Base-by-base conservation (phyloP, 2,329 filamentous ascomycete species). In the Blumeriella jaapii region DNA sequence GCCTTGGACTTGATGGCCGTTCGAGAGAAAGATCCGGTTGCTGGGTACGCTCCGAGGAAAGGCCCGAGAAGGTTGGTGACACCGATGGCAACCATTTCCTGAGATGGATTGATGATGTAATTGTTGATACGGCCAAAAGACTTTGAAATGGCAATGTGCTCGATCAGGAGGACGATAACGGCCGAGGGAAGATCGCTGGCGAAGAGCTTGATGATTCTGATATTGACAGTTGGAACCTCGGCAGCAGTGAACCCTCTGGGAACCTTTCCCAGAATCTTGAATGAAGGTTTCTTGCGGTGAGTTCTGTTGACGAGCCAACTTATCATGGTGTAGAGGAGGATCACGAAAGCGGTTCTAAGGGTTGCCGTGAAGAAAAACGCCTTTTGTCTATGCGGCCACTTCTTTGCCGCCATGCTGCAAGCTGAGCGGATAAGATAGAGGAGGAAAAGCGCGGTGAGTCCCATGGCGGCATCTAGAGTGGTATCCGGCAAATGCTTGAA, bases 1-100 rank as follows among this genome's bases (percentile, higher is more conserved):
- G 91, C 87, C 61, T 96, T 96, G 4, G 89, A 91, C 60, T 95
- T 93, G 62, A 96, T 95, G 34, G 91, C 89, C 17, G 91, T 96
- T 42, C 91, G 78, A 22, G 84, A 93, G 67, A 96, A 96, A 2
- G 91, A 96, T 1, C 91, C 91, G 2, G 89, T 98, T 0, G 85
- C 82, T 10, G 89, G 84, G 54, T 93, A 98, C 2, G 71, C 91
- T 32, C 89, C 91, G 2, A 96, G 68, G 62, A 96, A 94, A 2
- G 91, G 86, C 1, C 84, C 87, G 6, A 96, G 67, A 23, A 96
- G 66, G 55, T 96, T 96, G 22, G 79, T 81, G 16, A 95, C 74
- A 43, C 89, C 89, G 46, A 96, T 94, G 14, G 85, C 89, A 29
- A 98, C 83, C 61, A 98, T 72, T 57, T 98, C 89, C 57, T 98